A percentile compares a stretch with the other conserved stretches of the same genome.
Conservation (phyloP, 371 early-diverging fungal genomes). For the Haplosporangium sp. region DNA sequence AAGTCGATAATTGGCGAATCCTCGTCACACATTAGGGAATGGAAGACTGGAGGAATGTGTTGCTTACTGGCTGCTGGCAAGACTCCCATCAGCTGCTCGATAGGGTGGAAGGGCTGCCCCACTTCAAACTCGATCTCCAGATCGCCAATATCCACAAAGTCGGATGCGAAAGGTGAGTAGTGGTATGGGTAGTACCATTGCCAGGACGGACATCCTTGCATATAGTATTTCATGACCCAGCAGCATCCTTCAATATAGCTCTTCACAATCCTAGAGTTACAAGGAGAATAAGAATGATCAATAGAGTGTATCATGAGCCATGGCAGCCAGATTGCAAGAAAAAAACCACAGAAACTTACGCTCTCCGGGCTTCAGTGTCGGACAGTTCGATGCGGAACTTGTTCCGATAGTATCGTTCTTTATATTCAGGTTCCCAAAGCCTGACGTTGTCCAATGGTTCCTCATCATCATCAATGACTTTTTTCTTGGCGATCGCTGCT, state of each 20-base stretch:
- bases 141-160: constrained; percentile 84
- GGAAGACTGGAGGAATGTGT: constrained; percentile 87
- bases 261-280: constrained; percentile 72
- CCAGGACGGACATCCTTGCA: constrained; percentile 96
- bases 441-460: constrained; percentile 82
- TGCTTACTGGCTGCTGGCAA: constrained; percentile 89
- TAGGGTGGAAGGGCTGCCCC: constrained; percentile 91
- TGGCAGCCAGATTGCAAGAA: background rate
- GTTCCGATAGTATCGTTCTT: constrained; percentile 86
- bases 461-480: constrained; percentile 67
- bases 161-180: constrained; percentile 97
- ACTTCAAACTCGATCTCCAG: constrained; percentile 80
- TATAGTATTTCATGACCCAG: constrained; percentile 99
- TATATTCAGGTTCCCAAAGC: constrained; percentile 92
- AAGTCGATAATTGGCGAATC: constrained; percentile 91
- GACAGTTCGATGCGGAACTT: constrained; percentile 83
- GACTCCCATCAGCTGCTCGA: constrained; percentile 99
- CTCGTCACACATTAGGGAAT: constrained; percentile 86
- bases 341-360: constrained; percentile 55
- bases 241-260: constrained; percentile 97
- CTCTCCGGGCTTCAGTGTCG: constrained; percentile 68
- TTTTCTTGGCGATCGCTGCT: constrained; percentile 60
- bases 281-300: constrained; percentile 3
- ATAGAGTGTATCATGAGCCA: background rate
- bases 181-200: constrained; percentile 99